Conservation (phyloP, 257 asterid genomes). For the Fraxinus americana region DNA sequence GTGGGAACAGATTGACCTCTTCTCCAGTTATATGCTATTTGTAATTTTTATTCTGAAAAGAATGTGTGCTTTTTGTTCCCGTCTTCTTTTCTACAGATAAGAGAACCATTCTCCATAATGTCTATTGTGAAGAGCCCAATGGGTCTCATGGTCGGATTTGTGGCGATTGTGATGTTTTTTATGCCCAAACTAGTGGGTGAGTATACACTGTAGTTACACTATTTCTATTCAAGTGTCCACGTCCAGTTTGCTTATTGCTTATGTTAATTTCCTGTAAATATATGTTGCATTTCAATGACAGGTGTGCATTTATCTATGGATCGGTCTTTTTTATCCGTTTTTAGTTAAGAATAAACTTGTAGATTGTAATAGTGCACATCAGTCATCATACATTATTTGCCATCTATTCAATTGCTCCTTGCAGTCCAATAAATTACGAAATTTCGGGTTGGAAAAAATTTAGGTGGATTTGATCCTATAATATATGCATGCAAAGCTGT, state of each 20-base stretch:
- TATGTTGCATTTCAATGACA: background rate
- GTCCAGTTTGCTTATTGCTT: background rate
- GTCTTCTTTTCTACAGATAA: conserved; percentile 49
- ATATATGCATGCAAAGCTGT: background rate
- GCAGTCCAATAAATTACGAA: background rate
- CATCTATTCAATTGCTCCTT: background rate
- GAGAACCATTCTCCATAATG: conserved; percentile 80
- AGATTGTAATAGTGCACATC: background rate
- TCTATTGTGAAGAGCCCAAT: conserved; percentile 90
- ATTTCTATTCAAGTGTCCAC: conserved; percentile 18
- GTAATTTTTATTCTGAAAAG: too few relatives aligned
- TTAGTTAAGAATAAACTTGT: background rate
- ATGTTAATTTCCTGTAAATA: conserved; percentile 5
- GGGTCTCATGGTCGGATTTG: conserved; percentile 99
- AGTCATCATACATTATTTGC: background rate
- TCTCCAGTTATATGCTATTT: background rate
- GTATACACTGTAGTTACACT: conserved; percentile 24
- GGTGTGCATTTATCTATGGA: background rate
- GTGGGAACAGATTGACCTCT: conserved; percentile 31
- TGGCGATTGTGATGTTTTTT: conserved; percentile 87
- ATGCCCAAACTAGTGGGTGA: conserved; percentile 98
- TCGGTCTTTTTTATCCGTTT: background rate
- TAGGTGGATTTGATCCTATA: background rate
- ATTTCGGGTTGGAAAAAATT: background rate
- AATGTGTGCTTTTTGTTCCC: conserved; percentile 5